Evolutionary conservation across 495 filamentous ascomycete species (phyloP), one percentile per base, ranked within the genome.

Genomic region (Penicillium paradoxum): DNA sequence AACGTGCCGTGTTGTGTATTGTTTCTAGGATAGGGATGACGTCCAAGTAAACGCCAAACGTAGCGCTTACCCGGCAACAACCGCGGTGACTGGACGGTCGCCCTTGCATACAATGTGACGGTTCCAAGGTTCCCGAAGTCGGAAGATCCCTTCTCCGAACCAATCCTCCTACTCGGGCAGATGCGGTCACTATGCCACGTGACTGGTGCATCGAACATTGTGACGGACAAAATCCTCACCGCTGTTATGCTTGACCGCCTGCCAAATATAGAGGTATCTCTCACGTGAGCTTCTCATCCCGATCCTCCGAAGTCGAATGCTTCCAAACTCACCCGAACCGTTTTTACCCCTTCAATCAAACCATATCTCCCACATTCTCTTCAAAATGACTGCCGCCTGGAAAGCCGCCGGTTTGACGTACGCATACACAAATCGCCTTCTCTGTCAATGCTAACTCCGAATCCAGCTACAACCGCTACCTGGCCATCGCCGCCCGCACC

Each of bases 381-480:
- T 83, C 85, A 90, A 83, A 79, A 98, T 98, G 93, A 83, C 89
- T 73, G 92, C 90, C 76, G 89, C 91, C 68, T 99, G 95, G 95
- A 97, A 97, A 87, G 83, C 91, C 66, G 86, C 93, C 68, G 93
- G 95, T 78, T 79, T 97, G 65, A 95, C 87, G 95, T 97, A 86
- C 73, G 87, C 63, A 41, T 45, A 1, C 4, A 30, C 36, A 4
- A 30, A 6, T 29, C 22, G 15, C 44, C 21, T 44, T 45, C 4
- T 37, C 45, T 27, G 37, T 49, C 22, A 64, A 65, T 54, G 63
- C 67, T 62, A 61, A 79, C 59, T 54, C 54, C 34, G 63, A 44
- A 67, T 17, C 53, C 66, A 73, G 74, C 59, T 74, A 78, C 73
- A 74, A 81, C 73, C 70, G 78, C 55, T 79, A 82, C 76, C 63